Base-by-base conservation (phyloP, 495 filamentous ascomycete species). In the Cercophora samala region DNA sequence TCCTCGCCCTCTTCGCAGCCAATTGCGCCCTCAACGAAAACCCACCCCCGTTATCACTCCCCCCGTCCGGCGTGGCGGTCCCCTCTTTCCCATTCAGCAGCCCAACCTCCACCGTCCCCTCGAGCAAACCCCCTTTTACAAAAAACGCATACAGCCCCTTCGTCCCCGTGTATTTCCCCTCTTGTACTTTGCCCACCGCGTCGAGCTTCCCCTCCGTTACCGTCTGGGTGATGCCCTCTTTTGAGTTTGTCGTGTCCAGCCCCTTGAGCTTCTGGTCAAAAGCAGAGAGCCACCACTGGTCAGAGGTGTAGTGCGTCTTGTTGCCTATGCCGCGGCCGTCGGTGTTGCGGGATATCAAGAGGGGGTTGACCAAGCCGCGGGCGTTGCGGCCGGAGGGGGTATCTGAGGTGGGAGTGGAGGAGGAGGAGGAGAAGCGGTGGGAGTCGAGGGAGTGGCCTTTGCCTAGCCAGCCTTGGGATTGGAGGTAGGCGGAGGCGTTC, bases 241-340 rank as follows among this genome's bases (percentile, higher is more conserved):
- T 74, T 2, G 37, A 46, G 64, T 81, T 80, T 8, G 77, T 74
- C 13, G 80, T 83, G 73, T 91, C 88, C 22, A 92, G 79, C 3
- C 88, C 88, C 74, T 91, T 89, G 66, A 94, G 78, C 26, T 88
- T 88, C 73, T 89, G 86, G 78, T 94, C 91, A 71, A 93, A 93
- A 56, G 90, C 91, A 58, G 88, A 84, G 65, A 92, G 76, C 91
- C 91, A 93, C 91, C 91, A 94, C 69, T 91, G 89, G 60, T 86
- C 84, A 69, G 85, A 87, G 56, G 86, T 90, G 65, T 80, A 76
- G 60, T 88, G 88, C n/a, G 81, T 79, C 64, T 83, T 82, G 70
- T 86, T 87, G 63, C 91, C 91, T 4, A 94, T 78, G 29, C 91
- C 91, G 67, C 87, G 80, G 64, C 85, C 87, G 76, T 91, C 88